Base-by-base conservation (phyloP, 148 eudicot genomes). In the Rhododendron simsii region DNA sequence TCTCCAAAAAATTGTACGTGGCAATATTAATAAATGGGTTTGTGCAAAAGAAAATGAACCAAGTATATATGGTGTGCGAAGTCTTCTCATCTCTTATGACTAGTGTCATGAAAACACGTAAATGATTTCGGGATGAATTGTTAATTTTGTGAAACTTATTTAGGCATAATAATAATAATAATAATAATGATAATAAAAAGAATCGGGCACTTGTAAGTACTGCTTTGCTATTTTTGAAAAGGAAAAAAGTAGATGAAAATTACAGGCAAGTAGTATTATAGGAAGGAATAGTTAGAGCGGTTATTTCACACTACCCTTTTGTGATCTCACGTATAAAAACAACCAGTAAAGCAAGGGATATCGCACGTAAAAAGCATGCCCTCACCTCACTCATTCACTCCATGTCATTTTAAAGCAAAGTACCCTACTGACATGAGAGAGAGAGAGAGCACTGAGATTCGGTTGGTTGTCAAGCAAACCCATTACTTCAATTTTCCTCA, bases 381-480 rank as follows among this genome's bases (percentile, higher is more conserved):
- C 83, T 86, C 89, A 82, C 84, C 91, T 87, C 87, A 85, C 57
- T 84, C 86, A 86, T 84, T 86, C 86, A 86, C 86, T 86, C 81
- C 87, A 78, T 84, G 65, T 81, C 87, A 73, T 89, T 87, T 87
- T 87, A 69, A 33, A 53, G 78, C 81, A 15, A 12, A 53, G 44
- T 23, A 23, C 67, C 28, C 12, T 61, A 21, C 63, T 77, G 7
- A 18, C 7, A 14, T 6, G 83, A 35, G 63, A 44, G 51, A 47
- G 53, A 81, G 83, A 59, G 87, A 9, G 67, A 39, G 20, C 21
- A 37, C 76, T 88, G 78, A 89, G 91, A 90, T 89, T 93, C 93
- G 91, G 90, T 90, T 91, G 98, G 92, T 90, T 91, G 88, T 89
- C 84, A 91, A 93, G 94, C 92, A 83, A 94, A 88, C 91, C 81